These are phyloP conservation scores for Phycomyces blakesleeanus DNA, from an alignment of 192 early-diverging fungal species.

Conservation along the genomic window DNA sequence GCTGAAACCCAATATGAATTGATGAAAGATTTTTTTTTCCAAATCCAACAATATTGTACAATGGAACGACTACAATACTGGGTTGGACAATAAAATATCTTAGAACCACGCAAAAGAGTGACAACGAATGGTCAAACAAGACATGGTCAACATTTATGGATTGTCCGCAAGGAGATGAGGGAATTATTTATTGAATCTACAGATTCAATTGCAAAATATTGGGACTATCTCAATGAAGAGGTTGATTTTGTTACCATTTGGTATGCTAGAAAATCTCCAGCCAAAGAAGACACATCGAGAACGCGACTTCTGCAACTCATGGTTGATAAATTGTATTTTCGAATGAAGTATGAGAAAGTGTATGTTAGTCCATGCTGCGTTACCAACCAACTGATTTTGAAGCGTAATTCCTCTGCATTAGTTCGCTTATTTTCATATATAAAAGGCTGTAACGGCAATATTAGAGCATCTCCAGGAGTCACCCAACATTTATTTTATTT, in stretches of 20 bases:
- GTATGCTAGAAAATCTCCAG: constrained; percentile 1
- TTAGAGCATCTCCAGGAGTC: no score
- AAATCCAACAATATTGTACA: background rate
- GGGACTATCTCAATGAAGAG: background rate
- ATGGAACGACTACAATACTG: background rate
- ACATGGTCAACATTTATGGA: background rate
- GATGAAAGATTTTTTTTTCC: background rate
- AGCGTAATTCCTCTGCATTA: background rate
- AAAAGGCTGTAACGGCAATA: background rate
- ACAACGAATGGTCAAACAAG: background rate
- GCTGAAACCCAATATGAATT: background rate
- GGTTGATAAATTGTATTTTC: constrained; percentile 3
- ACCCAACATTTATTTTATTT: no score
- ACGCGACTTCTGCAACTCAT: constrained; percentile 6
- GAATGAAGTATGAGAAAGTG: constrained; percentile 1
- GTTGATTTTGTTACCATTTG: background rate
- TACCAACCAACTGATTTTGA: background rate
- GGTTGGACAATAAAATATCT: background rate
- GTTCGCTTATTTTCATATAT: background rate
- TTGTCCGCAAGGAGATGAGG: background rate
- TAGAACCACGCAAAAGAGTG: background rate
- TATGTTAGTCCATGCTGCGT: constrained; percentile 3
- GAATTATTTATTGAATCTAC: background rate
- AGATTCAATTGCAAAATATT: background rate
- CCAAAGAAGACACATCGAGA: background rate